Percentiles rank a stretch among this genome's conserved stretches.
Conservation (phyloP, 2,329 filamentous ascomycete genomes). For the Purpureocillium takamizusanense region DNA sequence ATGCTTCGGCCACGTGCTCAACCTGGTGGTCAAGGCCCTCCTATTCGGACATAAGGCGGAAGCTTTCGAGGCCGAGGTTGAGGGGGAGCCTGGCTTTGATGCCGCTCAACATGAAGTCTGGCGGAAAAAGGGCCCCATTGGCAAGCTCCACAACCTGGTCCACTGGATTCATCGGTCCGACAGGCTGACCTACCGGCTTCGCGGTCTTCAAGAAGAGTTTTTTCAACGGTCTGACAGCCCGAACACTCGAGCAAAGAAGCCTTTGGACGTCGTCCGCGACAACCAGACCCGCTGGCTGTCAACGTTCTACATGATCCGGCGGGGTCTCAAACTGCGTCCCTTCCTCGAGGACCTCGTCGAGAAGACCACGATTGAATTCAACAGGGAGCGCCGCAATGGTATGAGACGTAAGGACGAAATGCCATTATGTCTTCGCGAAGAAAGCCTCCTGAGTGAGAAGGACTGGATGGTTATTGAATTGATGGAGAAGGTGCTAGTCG, state of each 20-base stretch:
- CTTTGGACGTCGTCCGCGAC: background rate
- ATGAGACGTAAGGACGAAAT: background rate
- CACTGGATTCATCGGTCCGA: no score
- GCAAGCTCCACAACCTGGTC: no score
- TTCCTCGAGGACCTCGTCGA: background rate
- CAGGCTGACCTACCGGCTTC: no score
- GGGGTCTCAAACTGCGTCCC: background rate
- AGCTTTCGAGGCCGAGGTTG: no score
- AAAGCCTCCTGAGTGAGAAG: background rate
- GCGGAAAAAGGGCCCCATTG: no score
- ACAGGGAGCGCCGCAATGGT: no score
- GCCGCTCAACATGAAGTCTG: no score
- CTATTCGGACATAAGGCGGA: background rate
- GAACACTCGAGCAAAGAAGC: background rate
- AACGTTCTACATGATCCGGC: constrained; percentile 1
- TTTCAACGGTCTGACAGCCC: no score
- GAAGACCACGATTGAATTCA: background rate
- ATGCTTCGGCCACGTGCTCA: no score
- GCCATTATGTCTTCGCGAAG: background rate
- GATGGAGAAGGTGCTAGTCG: background rate
- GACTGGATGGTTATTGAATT: background rate
- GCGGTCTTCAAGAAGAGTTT: no score
- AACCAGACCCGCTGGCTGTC: background rate
- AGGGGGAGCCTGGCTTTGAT: no score
- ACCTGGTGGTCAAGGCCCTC: no score